These are phyloP conservation scores for Breviolum minutum DNA, from an alignment of 73 alveolate species.

Conservation along the genomic window DNA sequence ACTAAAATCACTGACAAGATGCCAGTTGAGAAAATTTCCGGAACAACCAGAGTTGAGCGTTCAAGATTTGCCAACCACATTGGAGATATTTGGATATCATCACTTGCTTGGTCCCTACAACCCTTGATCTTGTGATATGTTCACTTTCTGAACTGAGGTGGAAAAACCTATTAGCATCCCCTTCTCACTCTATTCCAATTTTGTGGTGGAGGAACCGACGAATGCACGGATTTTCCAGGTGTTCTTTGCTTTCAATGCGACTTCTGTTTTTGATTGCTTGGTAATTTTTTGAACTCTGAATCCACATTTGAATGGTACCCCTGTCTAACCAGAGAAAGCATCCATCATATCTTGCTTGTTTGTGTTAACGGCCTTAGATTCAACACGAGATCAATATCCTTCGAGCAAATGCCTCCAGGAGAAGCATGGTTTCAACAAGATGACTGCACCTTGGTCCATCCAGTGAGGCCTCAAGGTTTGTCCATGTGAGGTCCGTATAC, in stretches of 20 bases:
- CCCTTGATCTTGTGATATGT: too few relatives aligned
- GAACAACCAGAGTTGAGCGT: too few relatives aligned
- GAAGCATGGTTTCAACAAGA: slow-evolving; percentile 93
- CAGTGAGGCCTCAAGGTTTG: background rate
- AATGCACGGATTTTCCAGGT: background rate
- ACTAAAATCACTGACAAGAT: too few relatives aligned
- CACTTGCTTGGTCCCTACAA: background rate
- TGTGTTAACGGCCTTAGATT: too few relatives aligned
- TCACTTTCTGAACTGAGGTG: slow-evolving; percentile 21
- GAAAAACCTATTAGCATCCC: slow-evolving; percentile 86
- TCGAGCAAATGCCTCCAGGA: slow-evolving; percentile 10
- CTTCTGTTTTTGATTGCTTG: background rate
- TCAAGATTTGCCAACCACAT: too few relatives aligned
- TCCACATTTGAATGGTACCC: too few relatives aligned
- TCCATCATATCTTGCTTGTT: too few relatives aligned
- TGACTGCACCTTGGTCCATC: slow-evolving; percentile 43
- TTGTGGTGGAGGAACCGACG: slow-evolving; percentile 54
- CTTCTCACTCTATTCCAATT: slow-evolving; percentile 78
- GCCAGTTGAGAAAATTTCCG: background rate
- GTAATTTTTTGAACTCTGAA: too few relatives aligned
- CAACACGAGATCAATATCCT: background rate
- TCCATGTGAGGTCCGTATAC: background rate
- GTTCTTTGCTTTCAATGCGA: background rate
- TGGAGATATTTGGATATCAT: background rate
- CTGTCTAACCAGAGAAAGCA: too few relatives aligned